Base-by-base conservation (phyloP, 352 stramenopile genomes). In the Pythium brachiatum region DNA sequence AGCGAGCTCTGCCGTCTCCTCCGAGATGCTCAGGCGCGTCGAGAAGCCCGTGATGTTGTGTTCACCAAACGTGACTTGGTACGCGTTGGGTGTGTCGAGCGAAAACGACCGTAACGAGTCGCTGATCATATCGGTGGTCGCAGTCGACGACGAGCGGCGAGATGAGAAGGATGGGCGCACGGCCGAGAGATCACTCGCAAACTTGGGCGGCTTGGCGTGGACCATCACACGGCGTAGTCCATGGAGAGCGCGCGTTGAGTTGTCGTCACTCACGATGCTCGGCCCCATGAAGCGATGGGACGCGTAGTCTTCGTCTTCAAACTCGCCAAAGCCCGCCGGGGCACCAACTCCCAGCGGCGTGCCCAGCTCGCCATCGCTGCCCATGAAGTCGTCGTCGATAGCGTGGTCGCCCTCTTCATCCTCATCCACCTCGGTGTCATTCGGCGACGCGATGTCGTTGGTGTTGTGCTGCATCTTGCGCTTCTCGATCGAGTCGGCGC, bases 281-380 rank as follows among this genome's bases (percentile, higher is more conserved):
- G 82, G 82, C 2, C 82, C 82, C 15, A 88, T 68, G 56, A 92
- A 92, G 25, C 77, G 76, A 69, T 92, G 82, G 7, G 72, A 83
- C 20, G 78, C 55, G 57, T 51, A 66, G 27, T 69, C 66, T 51
- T 73, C 66, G 26, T 73, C 66, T 25, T 87, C 78, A 53, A 76
- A 73, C 5, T 87, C 78, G 34, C 66, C 70, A 56, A 90, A 89
- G 50, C 72, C 75, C 4, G 60, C 70, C 23, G 60, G 57, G 9
- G 64, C 77, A 18, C 70, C 77, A n/a, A 72, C 70, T 38, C 77
- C 79, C 3, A 90, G 59, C 1, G 81, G 81, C 21, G 81, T 90
- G 11, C 81, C 81, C 11, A 90, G 54, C 26, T 90, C 81, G 15
- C 68, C 69, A 43, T 68, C 74, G 21, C 66, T 70, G 44, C 32